Evolutionary conservation across 805 yeast genomes (phyloP).

Genomic region (Kodamaea lidongshanica): DNA sequence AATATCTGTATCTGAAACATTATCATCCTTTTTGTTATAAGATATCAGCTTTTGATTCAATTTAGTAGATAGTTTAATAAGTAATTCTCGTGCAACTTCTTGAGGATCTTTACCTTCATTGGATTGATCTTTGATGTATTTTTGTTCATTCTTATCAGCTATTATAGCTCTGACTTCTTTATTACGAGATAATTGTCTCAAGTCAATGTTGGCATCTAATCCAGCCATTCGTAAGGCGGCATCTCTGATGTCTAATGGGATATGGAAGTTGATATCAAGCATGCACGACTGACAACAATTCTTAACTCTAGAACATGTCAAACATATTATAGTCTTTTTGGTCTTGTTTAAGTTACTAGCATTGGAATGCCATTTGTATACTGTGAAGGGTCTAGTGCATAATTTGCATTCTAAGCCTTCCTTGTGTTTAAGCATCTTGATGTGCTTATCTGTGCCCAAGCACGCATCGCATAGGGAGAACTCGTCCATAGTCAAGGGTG

Average conservation of each 20-base stretch:
- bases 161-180: conserved; percentile 34
- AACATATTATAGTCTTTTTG: conserved; percentile 66
- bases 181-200: conserved; percentile 15
- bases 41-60: conserved; percentile 12
- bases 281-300: conserved; percentile 88
- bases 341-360: conserved; percentile 35
- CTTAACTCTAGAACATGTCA: conserved; percentile 69
- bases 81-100: conserved; percentile 43
- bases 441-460: conserved; percentile 57
- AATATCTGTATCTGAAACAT: conserved; percentile 37
- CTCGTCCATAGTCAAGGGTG: conserved; percentile 11
- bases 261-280: conserved; percentile 72
- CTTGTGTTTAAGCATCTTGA: conserved; percentile 65
- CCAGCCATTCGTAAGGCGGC: conserved; percentile 72
- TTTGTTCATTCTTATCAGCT: conserved; percentile 47
- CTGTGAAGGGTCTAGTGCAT: conserved; percentile 80
- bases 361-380: conserved; percentile 64
- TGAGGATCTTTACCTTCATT: conserved; percentile 9
- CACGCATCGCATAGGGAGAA: conserved; percentile 68
- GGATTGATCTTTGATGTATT: conserved; percentile 26
- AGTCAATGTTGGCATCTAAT: conserved; percentile 21
- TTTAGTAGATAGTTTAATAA: conserved; percentile 41
- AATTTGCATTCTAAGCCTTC: conserved; percentile 78
- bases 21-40: conserved; percentile 9
- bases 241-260: conserved; percentile 76